These are phyloP conservation scores for Solanum neorickii DNA, from an alignment of 257 asterid genomes.

Conservation along the genomic window DNA sequence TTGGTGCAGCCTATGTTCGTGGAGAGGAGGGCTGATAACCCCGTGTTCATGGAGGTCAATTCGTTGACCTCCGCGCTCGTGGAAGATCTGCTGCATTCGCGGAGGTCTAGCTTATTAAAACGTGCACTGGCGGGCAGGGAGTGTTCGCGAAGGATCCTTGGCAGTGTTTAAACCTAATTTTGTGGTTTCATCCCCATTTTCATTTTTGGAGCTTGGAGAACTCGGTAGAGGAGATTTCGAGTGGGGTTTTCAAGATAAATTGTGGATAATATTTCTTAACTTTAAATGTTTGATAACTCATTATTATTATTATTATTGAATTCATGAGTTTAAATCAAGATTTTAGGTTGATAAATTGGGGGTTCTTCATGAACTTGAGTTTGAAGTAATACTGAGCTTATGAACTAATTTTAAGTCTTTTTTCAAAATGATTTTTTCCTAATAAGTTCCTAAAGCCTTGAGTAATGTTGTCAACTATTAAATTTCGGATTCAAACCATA, in stretches of 20 bases:
- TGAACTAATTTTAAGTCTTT: neutral
- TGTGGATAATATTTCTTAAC: neutral
- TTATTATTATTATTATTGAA: too few relatives aligned
- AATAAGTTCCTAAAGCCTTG: neutral
- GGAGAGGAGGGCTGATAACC: neutral
- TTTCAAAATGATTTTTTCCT: neutral
- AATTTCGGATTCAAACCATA: neutral
- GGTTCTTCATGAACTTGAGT: neutral
- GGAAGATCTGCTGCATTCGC: neutral
- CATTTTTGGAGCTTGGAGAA: neutral
- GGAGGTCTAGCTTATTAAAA: too few relatives aligned
- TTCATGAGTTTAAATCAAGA: neutral
- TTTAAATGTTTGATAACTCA: neutral
- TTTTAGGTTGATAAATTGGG: neutral
- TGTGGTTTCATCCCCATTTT: neutral
- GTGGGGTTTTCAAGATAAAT: neutral
- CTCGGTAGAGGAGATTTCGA: neutral
- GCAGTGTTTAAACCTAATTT: neutral
- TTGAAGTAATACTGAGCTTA: neutral
- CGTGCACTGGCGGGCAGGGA: rapidly evolving
- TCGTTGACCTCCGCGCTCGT: too few relatives aligned
- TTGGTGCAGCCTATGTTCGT: neutral
- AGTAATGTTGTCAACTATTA: neutral
- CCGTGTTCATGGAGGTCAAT: neutral
- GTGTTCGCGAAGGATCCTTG: neutral